phyloP scores from a whole-genome alignment of 768 basidiomycete genomes.

The Leccinum sublutescens region DNA sequence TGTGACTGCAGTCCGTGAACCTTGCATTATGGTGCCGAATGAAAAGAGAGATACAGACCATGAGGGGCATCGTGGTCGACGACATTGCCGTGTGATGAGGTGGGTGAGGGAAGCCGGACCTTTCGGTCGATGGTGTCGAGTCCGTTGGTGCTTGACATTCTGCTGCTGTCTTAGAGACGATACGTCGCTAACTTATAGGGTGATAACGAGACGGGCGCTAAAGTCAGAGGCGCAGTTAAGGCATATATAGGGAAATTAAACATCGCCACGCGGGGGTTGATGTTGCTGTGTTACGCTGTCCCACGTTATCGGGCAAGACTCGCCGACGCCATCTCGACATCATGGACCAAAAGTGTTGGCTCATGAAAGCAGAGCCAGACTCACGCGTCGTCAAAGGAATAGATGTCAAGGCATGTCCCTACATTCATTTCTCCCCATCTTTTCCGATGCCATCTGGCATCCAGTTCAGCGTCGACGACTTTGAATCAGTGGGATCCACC shows the following conservation, averaged over 20 bases:
- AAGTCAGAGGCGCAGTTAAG: neutral
- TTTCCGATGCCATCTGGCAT: neutral
- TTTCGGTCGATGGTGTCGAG: slow-evolving; percentile 43
- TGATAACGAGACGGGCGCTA: neutral
- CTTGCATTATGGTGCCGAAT: neutral
- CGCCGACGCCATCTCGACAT: neutral
- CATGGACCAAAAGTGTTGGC: slow-evolving; percentile 47
- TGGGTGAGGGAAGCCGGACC: slow-evolving; percentile 45
- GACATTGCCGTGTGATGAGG: slow-evolving; percentile 53
- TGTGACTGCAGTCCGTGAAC: slow-evolving; percentile 50
- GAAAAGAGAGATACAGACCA: slow-evolving; percentile 42
- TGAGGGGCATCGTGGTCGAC: slow-evolving; percentile 69
- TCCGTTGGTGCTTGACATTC: slow-evolving; percentile 28
- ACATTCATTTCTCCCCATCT: neutral
- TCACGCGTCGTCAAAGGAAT: slow-evolving; percentile 82
- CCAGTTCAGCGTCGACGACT: slow-evolving; percentile 86
- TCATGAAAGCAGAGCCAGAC: slow-evolving; percentile 86
- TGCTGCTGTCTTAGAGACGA: neutral
- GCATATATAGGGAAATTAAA: neutral
- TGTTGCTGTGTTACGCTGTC: no score
- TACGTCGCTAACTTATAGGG: slow-evolving; percentile 15
- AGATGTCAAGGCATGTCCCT: slow-evolving; percentile 66
- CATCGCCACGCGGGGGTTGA: no score
- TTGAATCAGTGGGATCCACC: slow-evolving; percentile 66
- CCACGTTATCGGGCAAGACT: neutral